Evolutionary conservation across 371 early-diverging fungal genomes (phyloP).

Genomic region (Catenaria anguillulae): DNA sequence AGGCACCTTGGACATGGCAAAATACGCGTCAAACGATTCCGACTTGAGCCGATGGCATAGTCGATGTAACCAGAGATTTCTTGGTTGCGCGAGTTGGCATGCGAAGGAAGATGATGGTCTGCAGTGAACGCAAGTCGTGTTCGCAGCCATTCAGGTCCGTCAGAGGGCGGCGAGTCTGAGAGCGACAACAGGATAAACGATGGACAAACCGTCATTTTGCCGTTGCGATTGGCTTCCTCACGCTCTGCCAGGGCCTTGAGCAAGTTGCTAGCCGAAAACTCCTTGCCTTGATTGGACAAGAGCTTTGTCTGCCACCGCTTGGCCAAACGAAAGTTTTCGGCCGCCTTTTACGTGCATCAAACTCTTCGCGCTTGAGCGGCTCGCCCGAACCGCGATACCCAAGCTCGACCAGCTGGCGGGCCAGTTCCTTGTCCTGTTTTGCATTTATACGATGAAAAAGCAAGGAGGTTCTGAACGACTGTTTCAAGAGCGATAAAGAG

Average conservation of each 20-base stretch:
- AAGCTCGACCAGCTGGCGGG: constrained; percentile 39
- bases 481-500: not conserved
- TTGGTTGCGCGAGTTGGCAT: constrained; percentile 27
- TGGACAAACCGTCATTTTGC: constrained; percentile 29
- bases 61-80: constrained; percentile 40
- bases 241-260: constrained; percentile 33
- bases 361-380: constrained; percentile 36
- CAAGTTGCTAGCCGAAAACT: constrained; percentile 22
- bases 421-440: constrained; percentile 28
- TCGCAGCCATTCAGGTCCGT: not conserved
- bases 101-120: constrained; percentile 36
- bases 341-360: constrained; percentile 34
- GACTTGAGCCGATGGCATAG: constrained; percentile 36
- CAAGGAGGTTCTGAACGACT: no score
- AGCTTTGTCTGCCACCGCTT: constrained; percentile 27
- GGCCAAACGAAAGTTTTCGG: constrained; percentile 16
- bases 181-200: not conserved
- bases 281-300: constrained; percentile 26
- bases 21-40: constrained; percentile 36
- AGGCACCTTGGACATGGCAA: constrained; percentile 15
- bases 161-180: not conserved
- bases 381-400: constrained; percentile 39
- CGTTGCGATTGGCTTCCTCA: constrained; percentile 36
- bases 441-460: not conserved
- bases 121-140: constrained; percentile 1